phyloP scores from a whole-genome alignment of 208 protist species.

The Leishmania guyanensis region DNA sequence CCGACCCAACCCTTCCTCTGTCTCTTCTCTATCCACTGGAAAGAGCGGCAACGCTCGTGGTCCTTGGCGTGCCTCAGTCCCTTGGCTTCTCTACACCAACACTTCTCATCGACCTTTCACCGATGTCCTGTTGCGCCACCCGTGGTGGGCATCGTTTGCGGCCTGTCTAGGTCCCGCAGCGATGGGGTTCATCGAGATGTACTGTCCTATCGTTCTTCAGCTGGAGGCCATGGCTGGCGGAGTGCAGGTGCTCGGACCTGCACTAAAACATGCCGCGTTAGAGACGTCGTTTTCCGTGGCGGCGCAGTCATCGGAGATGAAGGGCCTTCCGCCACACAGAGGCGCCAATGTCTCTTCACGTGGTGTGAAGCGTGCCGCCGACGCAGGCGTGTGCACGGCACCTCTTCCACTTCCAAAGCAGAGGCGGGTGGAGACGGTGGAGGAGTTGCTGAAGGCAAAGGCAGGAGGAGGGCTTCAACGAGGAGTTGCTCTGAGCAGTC shows the following conservation, averaged over 20 bases:
- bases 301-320: neutral
- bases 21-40: neutral
- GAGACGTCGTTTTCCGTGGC: neutral
- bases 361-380: neutral
- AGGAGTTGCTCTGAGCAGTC: neutral
- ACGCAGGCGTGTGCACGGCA: neutral
- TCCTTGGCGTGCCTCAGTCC: neutral
- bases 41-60: neutral
- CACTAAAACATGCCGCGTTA: slow-evolving; percentile 31
- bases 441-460: neutral
- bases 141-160: slow-evolving; percentile 48
- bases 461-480: neutral
- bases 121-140: slow-evolving; percentile 38
- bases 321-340: neutral
- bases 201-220: slow-evolving; percentile 62
- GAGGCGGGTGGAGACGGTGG: neutral
- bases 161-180: slow-evolving; percentile 38
- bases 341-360: neutral
- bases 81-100: slow-evolving; percentile 22
- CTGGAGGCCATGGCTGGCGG: slow-evolving; percentile 56
- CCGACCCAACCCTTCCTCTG: neutral
- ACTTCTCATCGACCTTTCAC: slow-evolving; percentile 31
- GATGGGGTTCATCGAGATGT: slow-evolving; percentile 41
- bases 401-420: neutral
- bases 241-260: slow-evolving; percentile 69